Conservation (phyloP, 108 stramenopile genomes). For the Cyclotella cryptica region DNA sequence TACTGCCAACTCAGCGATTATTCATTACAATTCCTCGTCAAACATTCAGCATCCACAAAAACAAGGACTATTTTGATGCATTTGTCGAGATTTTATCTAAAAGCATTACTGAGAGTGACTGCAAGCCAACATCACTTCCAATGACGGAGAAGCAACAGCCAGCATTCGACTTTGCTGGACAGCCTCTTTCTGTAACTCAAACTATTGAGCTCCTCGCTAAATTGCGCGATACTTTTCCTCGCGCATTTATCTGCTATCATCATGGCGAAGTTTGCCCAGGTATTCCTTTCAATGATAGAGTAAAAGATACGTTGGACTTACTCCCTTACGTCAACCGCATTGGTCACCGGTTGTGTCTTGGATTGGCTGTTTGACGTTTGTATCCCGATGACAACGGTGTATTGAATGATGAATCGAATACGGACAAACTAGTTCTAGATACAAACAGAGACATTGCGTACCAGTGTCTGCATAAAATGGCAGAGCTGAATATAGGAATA, state of each 20-base stretch:
- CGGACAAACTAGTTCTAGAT: conserved; percentile 11
- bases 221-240: conserved; percentile 25
- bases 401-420: background rate
- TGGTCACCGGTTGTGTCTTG: conserved; percentile 41
- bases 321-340: conserved; percentile 35
- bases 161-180: conserved; percentile 43
- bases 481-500: conserved; percentile 23
- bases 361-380: conserved; percentile 28
- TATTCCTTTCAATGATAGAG: conserved; percentile 24
- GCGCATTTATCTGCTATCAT: conserved; percentile 32
- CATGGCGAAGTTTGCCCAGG: conserved; percentile 39
- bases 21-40: conserved; percentile 39
- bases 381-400: conserved; percentile 11
- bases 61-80: conserved; percentile 29
- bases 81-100: conserved; percentile 27
- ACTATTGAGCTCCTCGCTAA: conserved; percentile 27
- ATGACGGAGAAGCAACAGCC: background rate
- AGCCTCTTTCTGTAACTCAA: conserved; percentile 21
- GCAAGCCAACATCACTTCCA: background rate
- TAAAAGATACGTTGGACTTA: conserved; percentile 28
- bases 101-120: background rate
- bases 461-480: conserved; percentile 33
- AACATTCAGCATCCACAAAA: conserved; percentile 27
- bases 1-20: conserved; percentile 19
- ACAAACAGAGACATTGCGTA: conserved; percentile 26